These are phyloP conservation scores for Globisporangium barbulae DNA, from an alignment of 352 stramenopile genomes.

Conservation along the genomic window DNA sequence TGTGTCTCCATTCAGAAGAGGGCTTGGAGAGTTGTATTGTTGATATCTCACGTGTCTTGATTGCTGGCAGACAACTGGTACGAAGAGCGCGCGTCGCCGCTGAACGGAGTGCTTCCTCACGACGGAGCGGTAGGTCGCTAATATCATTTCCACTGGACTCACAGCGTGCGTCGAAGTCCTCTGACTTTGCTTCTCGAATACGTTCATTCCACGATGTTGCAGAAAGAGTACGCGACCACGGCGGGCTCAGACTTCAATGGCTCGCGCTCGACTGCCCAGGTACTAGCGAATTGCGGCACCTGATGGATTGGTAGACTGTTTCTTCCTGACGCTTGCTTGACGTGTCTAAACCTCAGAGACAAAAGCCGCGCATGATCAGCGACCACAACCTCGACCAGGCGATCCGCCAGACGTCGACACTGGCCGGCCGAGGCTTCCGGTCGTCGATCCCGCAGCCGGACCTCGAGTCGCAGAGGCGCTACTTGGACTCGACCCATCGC, in stretches of 20 bases:
- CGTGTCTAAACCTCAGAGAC: slow-evolving; percentile 21
- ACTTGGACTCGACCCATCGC: slow-evolving; percentile 66
- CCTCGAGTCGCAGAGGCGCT: slow-evolving; percentile 41
- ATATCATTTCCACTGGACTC: not conserved
- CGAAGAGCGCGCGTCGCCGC: slow-evolving; percentile 56
- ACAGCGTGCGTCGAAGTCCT: not conserved
- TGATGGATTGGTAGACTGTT: not conserved
- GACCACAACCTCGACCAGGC: slow-evolving; percentile 57
- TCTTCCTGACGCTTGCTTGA: not conserved
- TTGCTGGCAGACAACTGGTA: slow-evolving; percentile 77
- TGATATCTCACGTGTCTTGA: not conserved
- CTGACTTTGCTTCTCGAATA: not conserved
- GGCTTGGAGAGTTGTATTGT: not conserved
- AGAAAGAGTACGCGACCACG: slow-evolving; percentile 74
- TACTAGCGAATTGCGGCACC: slow-evolving; percentile 11
- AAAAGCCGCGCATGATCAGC: slow-evolving; percentile 50
- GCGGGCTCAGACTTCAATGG: slow-evolving; percentile 47
- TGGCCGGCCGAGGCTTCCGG: slow-evolving; percentile 38
- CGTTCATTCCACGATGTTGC: not conserved
- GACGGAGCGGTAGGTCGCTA: slow-evolving; percentile 44
- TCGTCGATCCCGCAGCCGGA: slow-evolving; percentile 48
- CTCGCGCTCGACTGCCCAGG: slow-evolving; percentile 25
- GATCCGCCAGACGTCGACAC: slow-evolving; percentile 37
- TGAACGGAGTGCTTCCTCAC: slow-evolving; percentile 65
- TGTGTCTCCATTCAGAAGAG: not conserved